Conservation (phyloP, 139 green algal species). For the Desmodesmus armatus region DNA sequence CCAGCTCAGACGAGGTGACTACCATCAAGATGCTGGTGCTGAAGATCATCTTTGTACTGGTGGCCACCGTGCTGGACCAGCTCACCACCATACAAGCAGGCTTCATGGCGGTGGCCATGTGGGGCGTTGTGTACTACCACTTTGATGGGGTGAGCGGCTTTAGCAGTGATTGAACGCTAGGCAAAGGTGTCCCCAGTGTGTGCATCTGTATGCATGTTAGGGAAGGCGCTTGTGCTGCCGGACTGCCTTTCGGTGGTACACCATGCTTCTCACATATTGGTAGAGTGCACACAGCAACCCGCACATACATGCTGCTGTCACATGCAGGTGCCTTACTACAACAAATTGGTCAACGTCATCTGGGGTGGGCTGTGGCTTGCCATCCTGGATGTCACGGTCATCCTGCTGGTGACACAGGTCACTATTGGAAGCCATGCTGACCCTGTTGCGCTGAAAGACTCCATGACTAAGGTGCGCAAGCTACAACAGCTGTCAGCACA, state of each 20-base stretch:
- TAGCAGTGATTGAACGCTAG: not conserved
- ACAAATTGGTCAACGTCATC: not conserved
- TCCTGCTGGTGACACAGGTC: not conserved
- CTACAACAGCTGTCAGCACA: too few relatives aligned
- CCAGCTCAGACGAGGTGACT: not conserved
- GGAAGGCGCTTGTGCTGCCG: not conserved
- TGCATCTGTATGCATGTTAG: not conserved
- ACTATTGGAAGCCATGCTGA: not conserved
- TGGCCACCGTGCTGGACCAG: not conserved
- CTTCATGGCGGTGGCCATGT: not conserved
- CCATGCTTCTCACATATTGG: too few relatives aligned
- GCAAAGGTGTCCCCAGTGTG: not conserved
- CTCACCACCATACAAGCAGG: not conserved
- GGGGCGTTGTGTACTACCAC: not conserved
- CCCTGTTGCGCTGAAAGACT: not conserved
- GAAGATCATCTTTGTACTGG: not conserved
- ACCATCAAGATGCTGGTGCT: conserved; percentile 1
- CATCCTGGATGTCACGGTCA: not conserved
- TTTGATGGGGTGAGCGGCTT: not conserved
- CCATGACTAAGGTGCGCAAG: conserved; percentile 1
- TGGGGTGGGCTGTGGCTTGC: not conserved
- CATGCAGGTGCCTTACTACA: conserved; percentile 1
- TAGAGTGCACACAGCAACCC: too few relatives aligned
- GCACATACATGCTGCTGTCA: too few relatives aligned
- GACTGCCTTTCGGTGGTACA: too few relatives aligned